phyloP scores from a whole-genome alignment of 768 basidiomycete species.

The Suillus subalutaceus region DNA sequence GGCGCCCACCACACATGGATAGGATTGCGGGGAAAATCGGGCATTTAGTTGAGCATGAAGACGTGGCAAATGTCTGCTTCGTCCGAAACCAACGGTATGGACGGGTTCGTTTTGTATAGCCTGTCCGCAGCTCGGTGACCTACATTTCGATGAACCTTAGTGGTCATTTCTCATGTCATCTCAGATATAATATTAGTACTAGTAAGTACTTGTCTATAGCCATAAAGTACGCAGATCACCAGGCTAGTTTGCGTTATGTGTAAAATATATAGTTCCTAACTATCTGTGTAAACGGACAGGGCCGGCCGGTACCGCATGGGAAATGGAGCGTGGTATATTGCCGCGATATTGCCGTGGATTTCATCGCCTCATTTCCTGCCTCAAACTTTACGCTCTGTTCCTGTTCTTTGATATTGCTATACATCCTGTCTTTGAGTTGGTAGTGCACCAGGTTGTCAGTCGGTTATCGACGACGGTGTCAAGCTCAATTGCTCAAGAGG shows the following conservation, averaged over 20 bases:
- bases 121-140: neutral
- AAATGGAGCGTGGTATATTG: constrained; percentile 1
- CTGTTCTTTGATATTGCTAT: constrained; percentile 6
- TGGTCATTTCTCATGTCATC: neutral
- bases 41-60: neutral
- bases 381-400: constrained; percentile 1
- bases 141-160: neutral
- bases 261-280: neutral
- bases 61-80: neutral
- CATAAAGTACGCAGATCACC: neutral
- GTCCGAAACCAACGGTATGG: neutral
- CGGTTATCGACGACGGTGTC: neutral
- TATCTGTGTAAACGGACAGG: neutral
- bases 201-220: neutral
- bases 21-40: neutral
- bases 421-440: neutral
- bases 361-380: constrained; percentile 10
- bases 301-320: constrained; percentile 1
- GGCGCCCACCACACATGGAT: neutral
- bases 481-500: neutral
- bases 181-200: neutral
- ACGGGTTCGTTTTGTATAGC: neutral
- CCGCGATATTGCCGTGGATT: constrained; percentile 1
- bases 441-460: neutral
- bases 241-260: neutral